phyloP scores from a whole-genome alignment of 768 basidiomycete genomes.

The Vararia minispora region DNA sequence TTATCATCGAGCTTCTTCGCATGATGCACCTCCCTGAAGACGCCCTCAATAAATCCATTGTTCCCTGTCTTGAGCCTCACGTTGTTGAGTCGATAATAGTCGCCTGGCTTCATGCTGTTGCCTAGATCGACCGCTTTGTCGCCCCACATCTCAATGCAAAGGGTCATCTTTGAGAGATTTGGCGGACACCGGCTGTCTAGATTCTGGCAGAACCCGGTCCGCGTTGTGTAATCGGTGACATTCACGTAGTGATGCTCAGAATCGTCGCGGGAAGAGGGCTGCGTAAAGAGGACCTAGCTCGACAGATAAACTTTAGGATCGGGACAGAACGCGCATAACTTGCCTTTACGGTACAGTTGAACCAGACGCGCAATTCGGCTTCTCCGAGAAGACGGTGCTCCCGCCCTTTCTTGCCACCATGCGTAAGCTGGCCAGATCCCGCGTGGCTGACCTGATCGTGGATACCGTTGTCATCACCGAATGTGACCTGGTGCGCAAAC shows the following conservation, averaged over 20 bases:
- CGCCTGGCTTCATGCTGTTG: conserved; percentile 13
- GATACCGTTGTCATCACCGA: conserved; percentile 9
- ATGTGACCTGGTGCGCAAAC: conserved; percentile 7
- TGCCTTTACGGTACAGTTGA: conserved; percentile 42
- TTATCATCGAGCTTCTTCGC: conserved; percentile 7
- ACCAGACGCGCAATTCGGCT: conserved; percentile 37
- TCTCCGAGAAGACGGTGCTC: conserved; percentile 42
- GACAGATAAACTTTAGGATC: too few species aligned
- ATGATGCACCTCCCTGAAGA: conserved; percentile 9
- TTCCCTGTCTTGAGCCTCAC: conserved; percentile 10
- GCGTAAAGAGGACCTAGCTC: too few species aligned
- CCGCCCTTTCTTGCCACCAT: conserved; percentile 15
- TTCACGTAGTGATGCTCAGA: conserved; percentile 11
- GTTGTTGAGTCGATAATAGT: conserved; percentile 12
- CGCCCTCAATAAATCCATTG: conserved; percentile 9
- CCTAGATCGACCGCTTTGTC: conserved; percentile 7
- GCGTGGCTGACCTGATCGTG: background rate
- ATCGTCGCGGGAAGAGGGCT: too few species aligned
- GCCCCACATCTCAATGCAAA: conserved; percentile 15
- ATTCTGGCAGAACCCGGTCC: conserved; percentile 3
- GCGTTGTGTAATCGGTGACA: conserved; percentile 14
- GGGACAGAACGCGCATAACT: too few species aligned
- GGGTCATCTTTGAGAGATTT: conserved; percentile 8
- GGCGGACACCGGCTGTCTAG: conserved; percentile 10
- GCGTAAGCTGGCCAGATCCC: conserved; percentile 4